Conservation (phyloP, 2,329 filamentous ascomycete species). For the Fusarium veterinarium region DNA sequence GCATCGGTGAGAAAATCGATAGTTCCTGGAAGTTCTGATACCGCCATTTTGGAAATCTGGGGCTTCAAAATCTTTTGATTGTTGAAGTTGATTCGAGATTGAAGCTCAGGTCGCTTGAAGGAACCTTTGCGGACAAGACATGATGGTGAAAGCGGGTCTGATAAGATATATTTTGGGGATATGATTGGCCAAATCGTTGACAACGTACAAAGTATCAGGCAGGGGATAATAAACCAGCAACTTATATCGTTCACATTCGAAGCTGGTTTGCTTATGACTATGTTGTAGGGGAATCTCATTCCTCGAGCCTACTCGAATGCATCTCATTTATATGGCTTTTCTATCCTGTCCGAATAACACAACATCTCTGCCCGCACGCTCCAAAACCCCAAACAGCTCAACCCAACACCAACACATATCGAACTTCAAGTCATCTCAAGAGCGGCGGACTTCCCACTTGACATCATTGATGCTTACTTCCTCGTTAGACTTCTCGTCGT, state of each 20-base stretch:
- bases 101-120: not conserved
- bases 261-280: not conserved
- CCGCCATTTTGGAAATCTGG: constrained; percentile 22
- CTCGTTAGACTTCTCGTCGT: constrained; percentile 91
- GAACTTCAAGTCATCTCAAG: constrained; percentile 55
- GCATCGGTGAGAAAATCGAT: constrained; percentile 66
- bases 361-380: not conserved
- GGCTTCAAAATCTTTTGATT: not conserved
- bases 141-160: constrained; percentile 6
- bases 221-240: not conserved
- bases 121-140: constrained; percentile 27
- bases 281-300: not conserved
- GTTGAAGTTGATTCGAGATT: not conserved
- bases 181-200: constrained; percentile 9
- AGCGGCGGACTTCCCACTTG: constrained; percentile 84
- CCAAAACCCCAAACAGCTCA: not conserved
- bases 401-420: not conserved
- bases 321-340: not conserved
- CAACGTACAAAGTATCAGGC: not conserved
- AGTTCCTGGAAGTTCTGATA: constrained; percentile 43
- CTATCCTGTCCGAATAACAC: not conserved
- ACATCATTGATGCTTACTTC: constrained; percentile 94
- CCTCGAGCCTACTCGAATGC: not conserved
- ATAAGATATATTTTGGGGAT: not conserved
- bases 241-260: constrained; percentile 2